These are phyloP conservation scores for Corylus heterophylla DNA, from an alignment of 306 rosid genomes.

Conservation along the genomic window DNA sequence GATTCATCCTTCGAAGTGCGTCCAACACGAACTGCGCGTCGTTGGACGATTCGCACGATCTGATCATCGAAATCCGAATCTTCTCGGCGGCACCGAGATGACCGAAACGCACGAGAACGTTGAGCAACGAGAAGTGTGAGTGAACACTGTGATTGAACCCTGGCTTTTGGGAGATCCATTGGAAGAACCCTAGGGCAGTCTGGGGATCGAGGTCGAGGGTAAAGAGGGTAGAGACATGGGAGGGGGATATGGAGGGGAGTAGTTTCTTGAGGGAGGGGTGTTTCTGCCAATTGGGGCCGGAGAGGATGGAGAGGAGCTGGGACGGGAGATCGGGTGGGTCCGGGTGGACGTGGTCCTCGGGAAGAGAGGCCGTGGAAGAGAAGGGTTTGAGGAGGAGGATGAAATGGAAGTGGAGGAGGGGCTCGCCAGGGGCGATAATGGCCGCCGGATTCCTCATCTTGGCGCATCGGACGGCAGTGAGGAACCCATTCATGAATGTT, in stretches of 20 bases:
- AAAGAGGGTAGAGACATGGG: conserved; percentile 58
- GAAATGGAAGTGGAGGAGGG: conserved; percentile 6
- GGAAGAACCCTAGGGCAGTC: conserved; percentile 67
- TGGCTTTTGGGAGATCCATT: conserved; percentile 50
- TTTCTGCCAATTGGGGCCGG: conserved; percentile 62
- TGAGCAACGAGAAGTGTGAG: conserved; percentile 51
- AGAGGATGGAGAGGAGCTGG: conserved; percentile 54
- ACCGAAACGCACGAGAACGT: conserved; percentile 55
- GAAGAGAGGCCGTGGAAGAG: conserved; percentile 42
- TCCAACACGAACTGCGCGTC: conserved; percentile 53
- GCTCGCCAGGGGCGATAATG: conserved; percentile 29
- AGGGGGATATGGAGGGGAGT: conserved; percentile 52
- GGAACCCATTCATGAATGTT: conserved; percentile 13
- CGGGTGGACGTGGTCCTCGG: conserved; percentile 13
- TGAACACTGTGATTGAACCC: conserved; percentile 50
- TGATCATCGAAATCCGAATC: conserved; percentile 64
- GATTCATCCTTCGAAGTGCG: conserved; percentile 45
- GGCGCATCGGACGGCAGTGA: conserved; percentile 4
- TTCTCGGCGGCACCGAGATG: conserved; percentile 56
- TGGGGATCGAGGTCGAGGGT: conserved; percentile 55
- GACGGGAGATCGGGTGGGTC: conserved; percentile 38
- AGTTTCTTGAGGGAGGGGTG: conserved; percentile 49
- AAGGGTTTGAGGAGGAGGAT: conserved; percentile 27
- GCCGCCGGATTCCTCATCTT: conserved; percentile 45
- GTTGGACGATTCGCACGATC: conserved; percentile 33